Percentiles rank a stretch among this genome's conserved stretches.
Conservation (phyloP, 768 basidiomycete species). For the Amanita pseudoporphyria region DNA sequence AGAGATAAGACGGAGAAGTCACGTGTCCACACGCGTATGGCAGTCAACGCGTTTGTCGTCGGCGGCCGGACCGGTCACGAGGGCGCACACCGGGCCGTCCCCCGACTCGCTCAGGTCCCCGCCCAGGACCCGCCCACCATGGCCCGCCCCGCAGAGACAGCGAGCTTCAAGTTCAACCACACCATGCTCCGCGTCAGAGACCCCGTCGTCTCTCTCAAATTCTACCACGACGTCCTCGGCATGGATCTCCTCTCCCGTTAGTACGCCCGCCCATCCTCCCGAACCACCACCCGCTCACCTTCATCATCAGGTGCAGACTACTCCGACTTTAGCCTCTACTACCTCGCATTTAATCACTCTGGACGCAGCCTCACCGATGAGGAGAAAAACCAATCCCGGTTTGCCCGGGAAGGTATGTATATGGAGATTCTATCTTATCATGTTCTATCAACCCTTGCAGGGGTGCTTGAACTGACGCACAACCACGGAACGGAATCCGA, state of each 20-base stretch:
- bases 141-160: constrained; percentile 57
- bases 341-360: constrained; percentile 71
- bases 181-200: constrained; percentile 88
- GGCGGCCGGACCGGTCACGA: not conserved
- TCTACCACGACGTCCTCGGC: constrained; percentile 72
- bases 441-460: constrained; percentile 22
- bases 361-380: constrained; percentile 39
- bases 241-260: constrained; percentile 65
- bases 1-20: constrained; percentile 35
- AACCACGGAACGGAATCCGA: constrained; percentile 89
- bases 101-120: too few relatives aligned
- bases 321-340: constrained; percentile 69
- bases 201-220: constrained; percentile 68
- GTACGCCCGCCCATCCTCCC: constrained; percentile 7
- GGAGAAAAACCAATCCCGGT: constrained; percentile 39
- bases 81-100: not conserved
- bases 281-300: constrained; percentile 6
- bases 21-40: constrained; percentile 29
- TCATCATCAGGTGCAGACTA: constrained; percentile 37
- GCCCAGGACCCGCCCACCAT: constrained; percentile 24
- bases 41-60: constrained; percentile 34
- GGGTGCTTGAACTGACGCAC: constrained; percentile 76
- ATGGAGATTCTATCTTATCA: not conserved
- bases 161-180: constrained; percentile 74
- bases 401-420: constrained; percentile 55